Percentiles rank a stretch among this genome's conserved stretches.
Evolutionary conservation across 768 basidiomycete species (phyloP).

Genomic region (Dentipellis sp.): DNA sequence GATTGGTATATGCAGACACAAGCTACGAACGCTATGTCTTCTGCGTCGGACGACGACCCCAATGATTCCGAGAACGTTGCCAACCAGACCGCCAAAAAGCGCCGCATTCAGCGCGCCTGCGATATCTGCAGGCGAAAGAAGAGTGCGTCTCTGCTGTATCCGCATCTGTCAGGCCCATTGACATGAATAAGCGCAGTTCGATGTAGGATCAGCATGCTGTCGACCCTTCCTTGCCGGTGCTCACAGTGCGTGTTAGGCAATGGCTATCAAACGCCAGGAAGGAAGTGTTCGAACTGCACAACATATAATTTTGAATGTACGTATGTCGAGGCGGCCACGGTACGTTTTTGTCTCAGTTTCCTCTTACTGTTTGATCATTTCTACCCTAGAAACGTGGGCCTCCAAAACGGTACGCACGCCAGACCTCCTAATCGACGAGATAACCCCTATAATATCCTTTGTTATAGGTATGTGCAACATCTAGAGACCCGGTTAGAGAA

Average conservation of each 20-base stretch:
- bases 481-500: slow-evolving; percentile 14
- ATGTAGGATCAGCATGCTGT: background rate
- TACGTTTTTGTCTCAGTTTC: background rate
- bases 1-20: too few species aligned
- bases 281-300: slow-evolving; percentile 10
- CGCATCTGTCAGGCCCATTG: background rate
- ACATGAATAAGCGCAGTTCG: slow-evolving; percentile 5
- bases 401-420: slow-evolving; percentile 7
- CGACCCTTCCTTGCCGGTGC: background rate
- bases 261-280: background rate
- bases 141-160: slow-evolving; percentile 2
- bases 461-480: slow-evolving; percentile 11
- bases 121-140: slow-evolving; percentile 15
- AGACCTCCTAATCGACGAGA: background rate
- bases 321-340: slow-evolving; percentile 11
- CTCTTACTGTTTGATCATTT: background rate
- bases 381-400: slow-evolving; percentile 9
- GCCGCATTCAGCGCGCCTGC: slow-evolving; percentile 12
- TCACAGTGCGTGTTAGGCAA: slow-evolving; percentile 3
- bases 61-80: background rate
- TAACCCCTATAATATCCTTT: background rate
- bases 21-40: too few species aligned
- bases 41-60: slow-evolving; percentile 7
- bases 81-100: slow-evolving; percentile 5
- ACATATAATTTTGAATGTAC: slow-evolving; percentile 3